phyloP scores from a whole-genome alignment of 306 rosid genomes.

The Sicyos edulis region DNA sequence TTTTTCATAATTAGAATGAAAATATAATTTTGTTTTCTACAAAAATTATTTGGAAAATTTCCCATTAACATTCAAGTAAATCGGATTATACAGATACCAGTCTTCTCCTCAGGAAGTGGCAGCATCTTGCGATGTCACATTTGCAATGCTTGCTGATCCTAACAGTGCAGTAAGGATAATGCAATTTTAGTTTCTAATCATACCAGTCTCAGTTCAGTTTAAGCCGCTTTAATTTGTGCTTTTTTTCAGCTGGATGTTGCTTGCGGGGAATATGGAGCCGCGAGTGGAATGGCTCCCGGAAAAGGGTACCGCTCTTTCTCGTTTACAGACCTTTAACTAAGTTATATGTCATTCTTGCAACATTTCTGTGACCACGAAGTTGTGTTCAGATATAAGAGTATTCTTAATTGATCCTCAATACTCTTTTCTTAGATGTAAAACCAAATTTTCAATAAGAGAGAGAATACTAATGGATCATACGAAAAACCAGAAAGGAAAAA shows the following conservation, averaged over 20 bases:
- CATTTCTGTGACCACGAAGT: background rate
- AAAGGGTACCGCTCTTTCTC: constrained; percentile 57
- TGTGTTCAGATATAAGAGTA: background rate
- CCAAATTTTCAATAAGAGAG: background rate
- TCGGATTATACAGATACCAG: constrained; percentile 51
- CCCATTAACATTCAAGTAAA: background rate
- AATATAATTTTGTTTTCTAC: background rate
- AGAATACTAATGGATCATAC: background rate
- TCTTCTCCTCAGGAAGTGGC: constrained; percentile 82
- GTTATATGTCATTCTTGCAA: background rate
- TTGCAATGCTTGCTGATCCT: constrained; percentile 98
- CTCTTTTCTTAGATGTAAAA: background rate
- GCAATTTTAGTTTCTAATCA: constrained; percentile 18
- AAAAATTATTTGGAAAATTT: background rate
- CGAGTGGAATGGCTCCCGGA: constrained; percentile 68
- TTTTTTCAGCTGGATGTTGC: constrained; percentile 71
- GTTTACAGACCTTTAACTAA: background rate
- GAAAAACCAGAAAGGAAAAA: background rate
- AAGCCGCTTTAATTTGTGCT: constrained; percentile 21
- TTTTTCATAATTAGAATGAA: background rate
- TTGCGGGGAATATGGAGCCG: constrained; percentile 72
- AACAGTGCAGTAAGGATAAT: constrained; percentile 79
- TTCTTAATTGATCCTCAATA: background rate
- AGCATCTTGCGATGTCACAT: constrained; percentile 87
- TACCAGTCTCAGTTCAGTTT: background rate